These are phyloP conservation scores for Termitomyces sp. DNA, from an alignment of 768 basidiomycete genomes.

Conservation along the genomic window DNA sequence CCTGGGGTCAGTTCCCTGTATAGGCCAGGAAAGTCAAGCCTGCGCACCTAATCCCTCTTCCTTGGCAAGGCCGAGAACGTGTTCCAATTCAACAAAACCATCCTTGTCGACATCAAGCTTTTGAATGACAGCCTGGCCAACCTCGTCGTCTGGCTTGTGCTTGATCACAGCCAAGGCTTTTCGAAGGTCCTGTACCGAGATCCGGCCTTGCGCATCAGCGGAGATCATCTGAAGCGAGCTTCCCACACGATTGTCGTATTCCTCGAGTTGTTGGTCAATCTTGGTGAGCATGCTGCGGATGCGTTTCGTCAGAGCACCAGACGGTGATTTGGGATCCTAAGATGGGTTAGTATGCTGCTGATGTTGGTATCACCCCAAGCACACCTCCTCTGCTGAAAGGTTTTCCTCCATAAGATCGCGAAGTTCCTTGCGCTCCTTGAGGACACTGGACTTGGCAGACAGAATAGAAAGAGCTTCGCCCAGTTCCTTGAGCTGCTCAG, in stretches of 20 bases:
- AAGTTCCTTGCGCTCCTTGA: conserved; percentile 94
- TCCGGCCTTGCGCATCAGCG: conserved; percentile 82
- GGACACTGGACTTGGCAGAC: conserved; percentile 90
- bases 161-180: conserved; percentile 92
- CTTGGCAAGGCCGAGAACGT: conserved; percentile 84
- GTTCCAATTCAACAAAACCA: conserved; percentile 92
- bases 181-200: conserved; percentile 85
- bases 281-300: conserved; percentile 95
- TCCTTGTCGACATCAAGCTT: conserved; percentile 97
- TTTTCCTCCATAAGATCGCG: conserved; percentile 93
- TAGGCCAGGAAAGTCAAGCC: neutral
- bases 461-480: conserved; percentile 88
- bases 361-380: conserved; percentile 9
- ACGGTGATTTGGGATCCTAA: conserved; percentile 77
- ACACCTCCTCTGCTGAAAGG: conserved; percentile 80
- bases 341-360: conserved; percentile 1
- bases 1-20: conserved; percentile 2
- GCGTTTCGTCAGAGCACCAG: conserved; percentile 89
- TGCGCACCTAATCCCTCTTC: conserved; percentile 80
- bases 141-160: conserved; percentile 88
- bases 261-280: conserved; percentile 88
- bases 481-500: conserved; percentile 92
- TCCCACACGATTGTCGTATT: conserved; percentile 87
- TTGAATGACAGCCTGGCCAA: conserved; percentile 81
- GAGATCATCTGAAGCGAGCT: conserved; percentile 84